Conservation (phyloP, 2,329 filamentous ascomycete genomes). For the Dactylellina parvicollis region DNA sequence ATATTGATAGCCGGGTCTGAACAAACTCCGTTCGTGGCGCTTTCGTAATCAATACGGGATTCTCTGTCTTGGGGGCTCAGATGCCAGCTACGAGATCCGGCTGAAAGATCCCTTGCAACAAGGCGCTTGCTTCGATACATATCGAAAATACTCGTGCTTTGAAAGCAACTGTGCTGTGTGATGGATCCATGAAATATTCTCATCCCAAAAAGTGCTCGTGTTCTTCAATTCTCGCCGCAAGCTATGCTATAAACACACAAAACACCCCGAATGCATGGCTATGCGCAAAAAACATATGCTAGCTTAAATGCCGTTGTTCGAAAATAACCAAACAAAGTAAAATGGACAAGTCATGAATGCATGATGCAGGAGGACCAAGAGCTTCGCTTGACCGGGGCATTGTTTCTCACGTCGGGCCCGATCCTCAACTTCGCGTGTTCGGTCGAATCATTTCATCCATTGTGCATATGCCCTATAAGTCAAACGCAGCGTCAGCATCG, state of each 20-base stretch:
- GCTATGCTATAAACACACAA: conserved; percentile 26
- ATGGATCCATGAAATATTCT: conserved; percentile 10
- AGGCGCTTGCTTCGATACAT: not conserved
- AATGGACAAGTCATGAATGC: conserved; percentile 1
- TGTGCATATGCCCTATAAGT: conserved; percentile 44
- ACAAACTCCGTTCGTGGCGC: not conserved
- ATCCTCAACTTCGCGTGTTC: not conserved
- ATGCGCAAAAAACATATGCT: conserved; percentile 3
- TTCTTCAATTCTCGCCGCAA: conserved; percentile 3
- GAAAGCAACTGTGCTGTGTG: not conserved
- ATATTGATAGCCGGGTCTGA: not conserved
- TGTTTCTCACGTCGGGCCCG: not conserved
- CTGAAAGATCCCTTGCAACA: no score
- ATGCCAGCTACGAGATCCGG: no score
- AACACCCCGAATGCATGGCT: conserved; percentile 28
- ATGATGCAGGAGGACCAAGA: not conserved
- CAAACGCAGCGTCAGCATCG: not conserved
- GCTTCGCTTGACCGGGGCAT: not conserved
- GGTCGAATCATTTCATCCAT: conserved; percentile 44
- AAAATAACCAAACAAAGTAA: not conserved
- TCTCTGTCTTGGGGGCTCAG: no score
- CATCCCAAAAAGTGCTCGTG: not conserved
- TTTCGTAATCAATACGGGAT: no score
- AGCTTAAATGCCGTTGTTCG: not conserved
- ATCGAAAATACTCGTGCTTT: not conserved